These are phyloP conservation scores for Blastobotrys serpentis DNA, from an alignment of 1,139 yeast genomes.

Conservation along the genomic window DNA sequence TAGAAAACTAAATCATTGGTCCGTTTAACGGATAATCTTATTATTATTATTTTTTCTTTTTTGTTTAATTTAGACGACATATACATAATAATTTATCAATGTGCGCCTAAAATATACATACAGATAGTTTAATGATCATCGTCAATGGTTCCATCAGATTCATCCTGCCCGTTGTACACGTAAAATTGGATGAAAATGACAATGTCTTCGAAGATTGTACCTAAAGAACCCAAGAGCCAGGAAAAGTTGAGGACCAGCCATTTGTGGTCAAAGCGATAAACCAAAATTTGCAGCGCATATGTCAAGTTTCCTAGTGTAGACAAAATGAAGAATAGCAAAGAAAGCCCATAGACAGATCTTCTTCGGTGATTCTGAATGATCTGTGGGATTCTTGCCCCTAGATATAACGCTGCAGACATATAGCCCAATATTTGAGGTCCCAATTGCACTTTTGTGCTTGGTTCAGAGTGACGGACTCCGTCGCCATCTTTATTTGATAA, in stretches of 20 bases:
- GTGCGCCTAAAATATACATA: neutral
- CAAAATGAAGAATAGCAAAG: constrained; percentile 69
- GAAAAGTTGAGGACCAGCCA: constrained; percentile 64
- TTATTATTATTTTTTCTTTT: neutral
- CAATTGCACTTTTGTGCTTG: constrained; percentile 32
- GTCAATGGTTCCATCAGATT: neutral
- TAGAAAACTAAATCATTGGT: neutral
- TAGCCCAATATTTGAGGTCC: constrained; percentile 76
- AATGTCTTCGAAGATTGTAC: constrained; percentile 68
- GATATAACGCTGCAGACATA: constrained; percentile 63
- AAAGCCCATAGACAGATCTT: constrained; percentile 71
- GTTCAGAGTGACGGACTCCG: constrained; percentile 20
- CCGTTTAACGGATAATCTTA: too few species aligned
- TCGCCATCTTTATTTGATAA: constrained; percentile 37
- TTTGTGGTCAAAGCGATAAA: constrained; percentile 59
- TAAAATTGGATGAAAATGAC: constrained; percentile 66
- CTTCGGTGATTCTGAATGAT: constrained; percentile 67
- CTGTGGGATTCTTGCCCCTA: constrained; percentile 80
- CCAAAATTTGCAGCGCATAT: constrained; percentile 70
- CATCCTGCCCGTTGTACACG: constrained; percentile 40
- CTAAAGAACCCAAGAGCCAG: constrained; percentile 74
- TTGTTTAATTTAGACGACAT: too few species aligned
- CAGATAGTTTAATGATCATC: neutral
- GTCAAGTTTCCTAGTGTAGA: constrained; percentile 75
- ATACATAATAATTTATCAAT: neutral